Evolutionary conservation across 305 asterid species (phyloP).

Genomic region (Fraxinus floribunda): DNA sequence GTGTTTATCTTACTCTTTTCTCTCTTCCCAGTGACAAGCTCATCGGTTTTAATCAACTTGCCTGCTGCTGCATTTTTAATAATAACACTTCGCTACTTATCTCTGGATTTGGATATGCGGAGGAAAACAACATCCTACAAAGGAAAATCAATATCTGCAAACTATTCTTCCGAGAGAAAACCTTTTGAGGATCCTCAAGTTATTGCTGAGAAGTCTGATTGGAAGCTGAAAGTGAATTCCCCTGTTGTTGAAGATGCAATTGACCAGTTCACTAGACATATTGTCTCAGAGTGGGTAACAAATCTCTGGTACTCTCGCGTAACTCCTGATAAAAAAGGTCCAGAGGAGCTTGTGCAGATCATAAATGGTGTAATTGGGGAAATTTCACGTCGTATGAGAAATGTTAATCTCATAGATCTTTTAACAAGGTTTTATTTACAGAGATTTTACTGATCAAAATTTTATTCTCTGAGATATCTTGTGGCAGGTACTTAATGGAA

Average conservation of each 20-base stretch:
- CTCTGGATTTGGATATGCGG: slow-evolving; percentile 77
- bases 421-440: slow-evolving; percentile 67
- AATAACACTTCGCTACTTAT: slow-evolving; percentile 65
- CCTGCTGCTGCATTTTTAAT: slow-evolving; percentile 76
- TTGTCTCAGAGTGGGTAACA: slow-evolving; percentile 97
- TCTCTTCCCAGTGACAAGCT: slow-evolving; percentile 72
- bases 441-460: slow-evolving; percentile 24
- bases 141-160: slow-evolving; percentile 49
- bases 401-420: slow-evolving; percentile 80
- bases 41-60: slow-evolving; percentile 84
- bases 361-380: slow-evolving; percentile 84
- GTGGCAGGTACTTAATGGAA: slow-evolving; percentile 25
- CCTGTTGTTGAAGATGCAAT: slow-evolving; percentile 92
- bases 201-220: slow-evolving; percentile 54
- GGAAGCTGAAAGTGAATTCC: slow-evolving; percentile 91
- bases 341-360: slow-evolving; percentile 87
- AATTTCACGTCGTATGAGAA: slow-evolving; percentile 78
- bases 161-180: slow-evolving; percentile 36
- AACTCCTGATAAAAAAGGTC: slow-evolving; percentile 87
- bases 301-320: slow-evolving; percentile 92
- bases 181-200: slow-evolving; percentile 39
- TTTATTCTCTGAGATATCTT: slow-evolving; percentile 17
- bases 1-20: slow-evolving; percentile 15
- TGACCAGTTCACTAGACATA: slow-evolving; percentile 78
- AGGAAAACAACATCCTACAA: slow-evolving; percentile 78